phyloP scores from a whole-genome alignment of 2,329 filamentous ascomycete species.

The Cadophora sp. region DNA sequence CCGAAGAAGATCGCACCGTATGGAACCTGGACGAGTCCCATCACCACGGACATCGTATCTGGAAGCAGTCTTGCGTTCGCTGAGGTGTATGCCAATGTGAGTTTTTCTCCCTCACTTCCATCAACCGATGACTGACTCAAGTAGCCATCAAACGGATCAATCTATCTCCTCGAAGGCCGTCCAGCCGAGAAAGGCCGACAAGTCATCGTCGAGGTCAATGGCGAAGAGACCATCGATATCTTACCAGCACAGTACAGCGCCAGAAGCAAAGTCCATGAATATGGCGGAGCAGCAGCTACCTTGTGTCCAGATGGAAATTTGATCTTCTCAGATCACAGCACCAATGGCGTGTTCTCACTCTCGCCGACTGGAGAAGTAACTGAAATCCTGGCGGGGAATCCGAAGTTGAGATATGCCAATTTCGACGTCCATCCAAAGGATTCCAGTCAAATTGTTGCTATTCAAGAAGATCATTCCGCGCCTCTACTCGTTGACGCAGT shows the following conservation, averaged over 20 bases:
- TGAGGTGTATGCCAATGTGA: constrained; percentile 39
- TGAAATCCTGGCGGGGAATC: constrained; percentile 44
- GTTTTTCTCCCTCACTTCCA: constrained; percentile 12
- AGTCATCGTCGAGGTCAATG: constrained; percentile 53
- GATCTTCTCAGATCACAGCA: constrained; percentile 54
- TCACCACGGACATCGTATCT: constrained; percentile 47
- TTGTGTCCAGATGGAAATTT: constrained; percentile 50
- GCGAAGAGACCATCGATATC: constrained; percentile 48
- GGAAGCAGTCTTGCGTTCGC: constrained; percentile 45
- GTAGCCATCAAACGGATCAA: constrained; percentile 40
- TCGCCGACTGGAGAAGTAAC: constrained; percentile 48
- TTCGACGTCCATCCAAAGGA: constrained; percentile 51
- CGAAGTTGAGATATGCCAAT: constrained; percentile 53
- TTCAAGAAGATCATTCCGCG: constrained; percentile 58
- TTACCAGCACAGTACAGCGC: constrained; percentile 54
- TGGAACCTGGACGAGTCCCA: constrained; percentile 50
- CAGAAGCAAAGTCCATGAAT: constrained; percentile 57
- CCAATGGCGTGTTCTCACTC: constrained; percentile 53
- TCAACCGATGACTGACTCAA: constrained; percentile 17
- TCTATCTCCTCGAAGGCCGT: constrained; percentile 48
- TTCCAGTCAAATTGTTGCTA: constrained; percentile 54
- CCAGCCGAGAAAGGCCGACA: constrained; percentile 50
- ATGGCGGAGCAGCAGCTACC: constrained; percentile 56
- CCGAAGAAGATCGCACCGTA: constrained; percentile 41
- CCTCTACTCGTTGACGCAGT: constrained; percentile 34